Percentiles rank a stretch among this genome's conserved stretches.
These are phyloP conservation scores for Pythium plurisporium DNA, from an alignment of 352 stramenopile genomes.

Conservation along the genomic window DNA sequence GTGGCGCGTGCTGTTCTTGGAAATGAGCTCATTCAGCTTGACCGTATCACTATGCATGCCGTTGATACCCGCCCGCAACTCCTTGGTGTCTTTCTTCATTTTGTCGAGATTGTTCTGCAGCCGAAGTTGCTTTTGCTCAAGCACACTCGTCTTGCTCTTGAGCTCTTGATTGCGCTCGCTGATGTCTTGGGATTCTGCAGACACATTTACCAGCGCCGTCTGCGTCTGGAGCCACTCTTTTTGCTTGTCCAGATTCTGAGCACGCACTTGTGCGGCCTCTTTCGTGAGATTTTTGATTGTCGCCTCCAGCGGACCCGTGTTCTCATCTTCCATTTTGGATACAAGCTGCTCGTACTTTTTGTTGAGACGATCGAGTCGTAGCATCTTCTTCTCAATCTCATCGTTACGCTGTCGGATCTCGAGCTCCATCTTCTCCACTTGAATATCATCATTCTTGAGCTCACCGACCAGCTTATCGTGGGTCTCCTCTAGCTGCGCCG, in stretches of 20 bases:
- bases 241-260: slow-evolving; percentile 76
- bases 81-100: slow-evolving; percentile 81
- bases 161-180: slow-evolving; percentile 88
- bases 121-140: slow-evolving; percentile 89
- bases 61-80: slow-evolving; percentile 60
- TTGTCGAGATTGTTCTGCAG: slow-evolving; percentile 79
- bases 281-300: slow-evolving; percentile 92
- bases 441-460: slow-evolving; percentile 84
- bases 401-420: slow-evolving; percentile 94
- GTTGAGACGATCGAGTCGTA: slow-evolving; percentile 91
- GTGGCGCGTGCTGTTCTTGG: slow-evolving; percentile 71
- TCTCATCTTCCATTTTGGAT: slow-evolving; percentile 85
- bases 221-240: slow-evolving; percentile 90
- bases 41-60: slow-evolving; percentile 91
- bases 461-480: slow-evolving; percentile 74
- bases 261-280: slow-evolving; percentile 71
- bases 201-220: slow-evolving; percentile 85
- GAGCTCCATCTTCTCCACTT: slow-evolving; percentile 89
- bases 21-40: slow-evolving; percentile 92
- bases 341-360: slow-evolving; percentile 93
- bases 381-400: slow-evolving; percentile 96
- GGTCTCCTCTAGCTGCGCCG: slow-evolving; percentile 80
- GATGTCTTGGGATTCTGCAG: slow-evolving; percentile 85
- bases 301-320: slow-evolving; percentile 91
- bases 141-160: slow-evolving; percentile 85